Evolutionary conservation across 75 land plant genomes (phyloP).

Genomic region (Larix kaempferi): DNA sequence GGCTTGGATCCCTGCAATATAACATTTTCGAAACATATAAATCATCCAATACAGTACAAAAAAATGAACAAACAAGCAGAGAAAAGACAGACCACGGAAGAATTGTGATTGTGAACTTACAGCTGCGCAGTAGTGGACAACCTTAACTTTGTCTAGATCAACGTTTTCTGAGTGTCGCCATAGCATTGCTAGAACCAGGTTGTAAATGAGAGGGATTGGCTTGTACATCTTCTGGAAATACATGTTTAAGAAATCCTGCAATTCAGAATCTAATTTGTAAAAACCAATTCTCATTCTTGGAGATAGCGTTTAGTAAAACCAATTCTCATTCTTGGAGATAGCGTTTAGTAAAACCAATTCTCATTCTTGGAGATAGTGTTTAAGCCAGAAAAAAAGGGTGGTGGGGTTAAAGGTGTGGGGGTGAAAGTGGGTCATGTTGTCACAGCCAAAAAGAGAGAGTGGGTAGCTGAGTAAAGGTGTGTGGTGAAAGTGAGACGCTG

Average conservation of each 20-base stretch:
- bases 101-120: conserved; percentile 15
- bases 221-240: conserved; percentile 43
- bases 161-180: conserved; percentile 68
- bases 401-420: neutral
- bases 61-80: neutral
- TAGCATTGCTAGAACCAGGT: conserved; percentile 53
- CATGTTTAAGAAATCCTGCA: conserved; percentile 64
- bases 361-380: too few relatives aligned
- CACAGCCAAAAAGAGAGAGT: neutral
- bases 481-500: neutral
- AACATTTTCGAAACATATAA: neutral
- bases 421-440: neutral
- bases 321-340: too few relatives aligned
- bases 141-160: conserved; percentile 42
- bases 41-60: neutral
- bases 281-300: too few relatives aligned
- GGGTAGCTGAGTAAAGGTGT: neutral
- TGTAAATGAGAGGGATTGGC: conserved; percentile 47
- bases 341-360: too few relatives aligned
- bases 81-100: neutral
- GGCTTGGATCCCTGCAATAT: conserved; percentile 81
- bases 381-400: too few relatives aligned
- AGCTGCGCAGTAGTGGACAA: conserved; percentile 61
- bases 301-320: too few relatives aligned
- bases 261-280: too few relatives aligned